Base-by-base conservation (phyloP, 768 basidiomycete genomes). In the Mycena galericulata region DNA sequence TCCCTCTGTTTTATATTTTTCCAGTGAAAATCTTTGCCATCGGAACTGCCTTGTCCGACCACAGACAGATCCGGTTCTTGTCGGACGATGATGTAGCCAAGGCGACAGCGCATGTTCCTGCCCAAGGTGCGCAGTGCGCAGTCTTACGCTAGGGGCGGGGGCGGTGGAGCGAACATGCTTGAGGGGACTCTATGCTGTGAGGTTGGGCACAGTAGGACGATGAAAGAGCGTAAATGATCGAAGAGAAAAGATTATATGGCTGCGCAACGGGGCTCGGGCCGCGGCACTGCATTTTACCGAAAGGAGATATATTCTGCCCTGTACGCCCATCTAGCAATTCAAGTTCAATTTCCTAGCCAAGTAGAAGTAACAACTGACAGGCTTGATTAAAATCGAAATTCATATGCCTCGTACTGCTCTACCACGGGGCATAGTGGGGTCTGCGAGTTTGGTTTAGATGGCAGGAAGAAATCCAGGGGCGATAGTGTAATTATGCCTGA, bases 101-200 rank as follows among this genome's bases (percentile, higher is more conserved):
- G 27, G 36, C 56, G 41, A 57, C 56, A 57, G 56, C 56, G 26
- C 55, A 57, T 57, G 26, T 40, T 57, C 56, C 56, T 57, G 40
- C 41, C 27, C n/a, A n/a, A 57, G 56, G 26, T 57, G 55, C 56
- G 56, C 56, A 57, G 56, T 43, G 41, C 40, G 56, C 56, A 57
- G 56, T 57, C 18, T 57, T 55, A 51, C 27, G 27, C 46, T 26
- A 47, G 46, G 46, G 46, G 22, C 30, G 29, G 27, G 53, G 53
- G 53, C 53, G 22, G 36, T 55, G 34, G 36, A 55, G 53, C 53
- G 34, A 55, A 38, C 34, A 55, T 55, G 24, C 36, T 40, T 38
- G 36, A 55, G 32, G 53, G 53, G 53, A 17, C 53, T 55, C 38
- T 22, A 30, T 17, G 53, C 38, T 55, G 53, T 55, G 53, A 55